Conservation (phyloP, 805 yeast genomes). For the Wickerhamomyces chaumierensis region DNA sequence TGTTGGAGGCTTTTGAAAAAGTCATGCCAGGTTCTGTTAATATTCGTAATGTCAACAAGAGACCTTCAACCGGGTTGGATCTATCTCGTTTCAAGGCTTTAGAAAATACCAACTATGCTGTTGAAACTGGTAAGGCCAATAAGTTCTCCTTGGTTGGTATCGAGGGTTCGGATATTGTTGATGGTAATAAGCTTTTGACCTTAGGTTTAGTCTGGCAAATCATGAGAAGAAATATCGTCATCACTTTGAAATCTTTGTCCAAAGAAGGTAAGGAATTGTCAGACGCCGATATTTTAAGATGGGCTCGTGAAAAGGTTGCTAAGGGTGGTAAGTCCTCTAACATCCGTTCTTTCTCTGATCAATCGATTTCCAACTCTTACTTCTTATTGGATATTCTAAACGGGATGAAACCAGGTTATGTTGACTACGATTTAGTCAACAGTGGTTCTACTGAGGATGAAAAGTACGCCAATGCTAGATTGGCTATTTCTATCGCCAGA, state of each 20-base stretch:
- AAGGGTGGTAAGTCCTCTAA: conserved; percentile 73
- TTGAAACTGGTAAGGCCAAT: conserved; percentile 86
- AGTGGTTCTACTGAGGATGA: conserved; percentile 77
- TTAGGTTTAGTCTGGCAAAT: conserved; percentile 96
- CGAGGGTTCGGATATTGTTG: conserved; percentile 94
- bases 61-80: conserved; percentile 65
- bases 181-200: conserved; percentile 81
- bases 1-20: conserved; percentile 89
- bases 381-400: conserved; percentile 83
- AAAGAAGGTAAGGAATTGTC: conserved; percentile 59
- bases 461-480: conserved; percentile 84
- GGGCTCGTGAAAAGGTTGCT: conserved; percentile 83
- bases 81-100: conserved; percentile 86
- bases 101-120: conserved; percentile 98
- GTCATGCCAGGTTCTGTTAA: conserved; percentile 91
- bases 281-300: conserved; percentile 78
- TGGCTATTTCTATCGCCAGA: conserved; percentile 97
- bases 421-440: conserved; percentile 85
- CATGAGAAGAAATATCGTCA: conserved; percentile 90
- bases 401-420: conserved; percentile 95
- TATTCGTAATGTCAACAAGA: conserved; percentile 69
- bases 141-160: conserved; percentile 93
- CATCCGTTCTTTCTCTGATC: conserved; percentile 80
- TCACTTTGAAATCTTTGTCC: conserved; percentile 66
- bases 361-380: conserved; percentile 62